Evolutionary conservation across 345 rosid species (phyloP), one percentile per base, ranked within the genome.

Genomic region (Kernera saxatilis): DNA sequence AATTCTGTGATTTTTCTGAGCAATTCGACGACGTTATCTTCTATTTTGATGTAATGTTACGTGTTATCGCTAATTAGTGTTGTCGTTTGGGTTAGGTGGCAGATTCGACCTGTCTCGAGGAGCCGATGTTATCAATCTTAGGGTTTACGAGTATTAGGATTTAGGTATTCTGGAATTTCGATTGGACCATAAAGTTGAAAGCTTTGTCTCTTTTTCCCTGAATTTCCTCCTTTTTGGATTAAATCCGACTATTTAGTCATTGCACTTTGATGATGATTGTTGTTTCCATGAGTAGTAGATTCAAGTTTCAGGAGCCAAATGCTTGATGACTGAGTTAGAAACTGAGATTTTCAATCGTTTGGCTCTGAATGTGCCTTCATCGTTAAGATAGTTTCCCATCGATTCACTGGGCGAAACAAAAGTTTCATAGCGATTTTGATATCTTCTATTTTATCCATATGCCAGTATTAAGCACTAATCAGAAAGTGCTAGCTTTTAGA

Each of bases 1-100:
- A 56, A 49, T 73, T 65, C 25, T 32, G 4, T 56, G 69, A 62
- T 71, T 60, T 50, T 52, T 5, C 35, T 22, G 53, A 22, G 45
- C 6, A 25, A 18, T 52, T 63, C 46, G 21, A n/a, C 36, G 32
- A 7, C 22, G 55, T 15, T 53, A 3, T 50, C 41, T 50, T 46
- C 29, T 36, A 18, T 48, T 39, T 9, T 2, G 14, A 39, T 39
- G 60, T 17, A 27, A 70, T 60, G 60, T 49, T 19, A 40, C 4
- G 8, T 11, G 9, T 15, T 2, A 33, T 33, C 11, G 17, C 2
- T 57, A 29, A 5, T 12, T 52, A 41, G 37, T 54, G 25, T 54
- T 50, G 49, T 6, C 52, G 10, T 53, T 54, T 22, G 32, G 32
- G 17, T 45, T 73, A 37, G 36, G 52, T 48, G 58, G 30, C 57